Percentiles rank a stretch among this genome's conserved stretches.
Evolutionary conservation across 2,329 filamentous ascomycete species (phyloP).

Genomic region (Monilinia laxa): DNA sequence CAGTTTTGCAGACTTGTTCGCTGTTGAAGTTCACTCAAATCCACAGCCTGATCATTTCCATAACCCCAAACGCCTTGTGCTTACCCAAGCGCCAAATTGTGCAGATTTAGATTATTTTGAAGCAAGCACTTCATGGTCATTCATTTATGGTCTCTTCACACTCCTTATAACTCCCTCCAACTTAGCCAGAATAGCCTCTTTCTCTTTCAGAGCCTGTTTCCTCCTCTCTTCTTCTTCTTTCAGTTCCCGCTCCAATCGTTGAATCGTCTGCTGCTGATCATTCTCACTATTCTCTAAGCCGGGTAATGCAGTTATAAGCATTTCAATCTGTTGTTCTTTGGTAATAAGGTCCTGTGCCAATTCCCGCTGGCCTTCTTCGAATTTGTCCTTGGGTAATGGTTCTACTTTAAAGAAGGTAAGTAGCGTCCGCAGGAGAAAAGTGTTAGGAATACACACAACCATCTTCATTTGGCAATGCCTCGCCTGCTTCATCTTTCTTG

Average conservation of each 20-base stretch:
- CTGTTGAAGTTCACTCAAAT: background rate
- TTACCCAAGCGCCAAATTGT: conserved; percentile 27
- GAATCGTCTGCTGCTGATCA: conserved; percentile 69
- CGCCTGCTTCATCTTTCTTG: conserved; percentile 37
- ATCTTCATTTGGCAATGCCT: conserved; percentile 21
- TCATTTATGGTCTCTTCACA: conserved; percentile 56
- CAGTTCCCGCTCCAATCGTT: conserved; percentile 63
- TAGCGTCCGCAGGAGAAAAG: conserved; percentile 9
- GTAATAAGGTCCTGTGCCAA: conserved; percentile 73
- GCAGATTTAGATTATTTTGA: background rate
- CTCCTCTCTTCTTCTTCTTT: conserved; percentile 62
- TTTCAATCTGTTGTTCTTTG: conserved; percentile 82
- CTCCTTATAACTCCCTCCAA: conserved; percentile 62
- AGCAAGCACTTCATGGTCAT: background rate
- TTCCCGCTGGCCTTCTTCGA: conserved; percentile 67
- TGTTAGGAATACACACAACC: conserved; percentile 8
- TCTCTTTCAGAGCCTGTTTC: conserved; percentile 62
- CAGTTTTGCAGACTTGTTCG: background rate
- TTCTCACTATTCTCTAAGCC: conserved; percentile 76
- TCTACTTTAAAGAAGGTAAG: conserved; percentile 49
- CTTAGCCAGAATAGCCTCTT: conserved; percentile 58
- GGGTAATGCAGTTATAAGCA: conserved; percentile 70
- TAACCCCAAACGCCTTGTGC: background rate
- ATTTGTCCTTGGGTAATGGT: conserved; percentile 61
- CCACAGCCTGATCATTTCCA: background rate